Evolutionary conservation across 768 basidiomycete species (phyloP), one percentile per base, ranked within the genome.

Genomic region (Amanita fuliginea): DNA sequence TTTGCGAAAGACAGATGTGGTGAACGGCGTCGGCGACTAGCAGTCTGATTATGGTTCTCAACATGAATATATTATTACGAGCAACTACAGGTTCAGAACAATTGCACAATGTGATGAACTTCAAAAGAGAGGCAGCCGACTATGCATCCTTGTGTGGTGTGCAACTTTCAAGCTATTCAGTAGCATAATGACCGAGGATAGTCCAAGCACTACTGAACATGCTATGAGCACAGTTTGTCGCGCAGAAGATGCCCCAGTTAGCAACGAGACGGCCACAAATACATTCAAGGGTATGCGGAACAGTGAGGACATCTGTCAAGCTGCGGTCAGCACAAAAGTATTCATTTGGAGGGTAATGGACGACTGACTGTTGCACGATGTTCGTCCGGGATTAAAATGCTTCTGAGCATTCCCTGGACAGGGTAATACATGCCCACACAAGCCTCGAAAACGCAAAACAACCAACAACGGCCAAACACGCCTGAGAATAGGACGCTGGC

Each of bases 361-460:
- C 13, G 28, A 36, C 76, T 55, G 53, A 86, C 83, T 46, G 85
- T 86, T 1, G 85, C 84, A 13, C 84, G 75, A 55, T 86, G 77
- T 57, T 85, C 84, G 51, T 86, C 79, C 1, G 80, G 68, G 10
- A 86, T 79, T 47, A 86, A 60, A 1, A 72, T 69, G 19, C 83
- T 81, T 35, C 81, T 72, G 18, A 86, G 64, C 73, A 83, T 86
- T 24, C 84, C 84, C 51, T 86, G 84, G 26, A 85, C 75, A 19
- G 84, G 84, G 57, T 86, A 86, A 58, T 86, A 86, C 77, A 83
- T 76, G 41, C 84, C 84, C 6, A 86, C 85, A 59, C 81, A 86
- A 13, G 75, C 81, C 60, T 87, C 84, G 53, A 86, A 87, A 11
- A 73, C 64, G 55, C 85, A 86, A 57, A 87, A 87, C 11, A 81